Percentiles rank a stretch among this genome's conserved stretches.
phyloP scores from a whole-genome alignment of 192 early-diverging fungal species.

The Thamnidium elegans region DNA sequence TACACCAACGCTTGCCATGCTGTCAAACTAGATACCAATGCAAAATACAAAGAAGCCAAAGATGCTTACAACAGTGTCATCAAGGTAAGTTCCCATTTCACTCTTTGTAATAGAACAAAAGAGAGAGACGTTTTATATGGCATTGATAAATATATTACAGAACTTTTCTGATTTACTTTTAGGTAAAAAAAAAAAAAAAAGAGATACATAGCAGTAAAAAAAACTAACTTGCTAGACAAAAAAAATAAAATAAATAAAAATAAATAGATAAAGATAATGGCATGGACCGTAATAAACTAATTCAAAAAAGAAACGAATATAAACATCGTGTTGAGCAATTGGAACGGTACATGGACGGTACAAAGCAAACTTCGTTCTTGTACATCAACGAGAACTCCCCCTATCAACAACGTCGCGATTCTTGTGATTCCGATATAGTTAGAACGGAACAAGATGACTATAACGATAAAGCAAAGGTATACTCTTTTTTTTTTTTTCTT shows the following conservation, averaged over 20 bases:
- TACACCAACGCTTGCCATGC: conserved; percentile 26
- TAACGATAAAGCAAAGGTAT: conserved; percentile 28
- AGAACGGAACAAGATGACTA: conserved; percentile 8
- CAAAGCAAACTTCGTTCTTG: neutral
- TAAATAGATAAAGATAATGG: conserved; percentile 4
- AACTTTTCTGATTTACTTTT: neutral
- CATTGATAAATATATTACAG: no score
- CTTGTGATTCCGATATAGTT: conserved; percentile 1
- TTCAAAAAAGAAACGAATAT: conserved; percentile 36
- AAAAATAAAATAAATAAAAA: neutral
- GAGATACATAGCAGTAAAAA: no score
- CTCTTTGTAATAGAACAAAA: neutral
- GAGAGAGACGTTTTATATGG: no score
- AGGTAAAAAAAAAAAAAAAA: neutral
- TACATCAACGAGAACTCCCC: conserved; percentile 18
- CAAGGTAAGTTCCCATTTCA: conserved; percentile 17
- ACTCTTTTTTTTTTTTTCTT: no score
- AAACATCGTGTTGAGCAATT: conserved; percentile 30
- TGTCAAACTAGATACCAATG: conserved; percentile 27
- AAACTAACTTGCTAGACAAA: no score
- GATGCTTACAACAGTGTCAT: conserved; percentile 27
- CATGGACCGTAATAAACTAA: conserved; percentile 17
- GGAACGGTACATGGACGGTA: conserved; percentile 17
- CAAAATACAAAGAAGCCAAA: conserved; percentile 22
- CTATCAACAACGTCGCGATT: conserved; percentile 1